Evolutionary conservation across 2,329 filamentous ascomycete species (phyloP).

Genomic region (Fusarium setosum): DNA sequence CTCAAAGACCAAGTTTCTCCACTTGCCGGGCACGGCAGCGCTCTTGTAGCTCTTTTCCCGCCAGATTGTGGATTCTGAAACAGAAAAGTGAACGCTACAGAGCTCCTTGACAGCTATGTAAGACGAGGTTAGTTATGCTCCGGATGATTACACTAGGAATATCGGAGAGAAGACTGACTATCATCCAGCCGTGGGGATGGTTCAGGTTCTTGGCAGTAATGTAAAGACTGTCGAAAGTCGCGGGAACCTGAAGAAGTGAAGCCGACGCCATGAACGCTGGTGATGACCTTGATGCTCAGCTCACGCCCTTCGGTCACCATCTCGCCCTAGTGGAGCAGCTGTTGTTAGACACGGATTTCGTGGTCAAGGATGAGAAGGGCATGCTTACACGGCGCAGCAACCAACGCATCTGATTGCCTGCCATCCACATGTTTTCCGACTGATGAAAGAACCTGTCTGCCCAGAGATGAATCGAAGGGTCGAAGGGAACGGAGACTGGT

Average conservation of each 20-base stretch:
- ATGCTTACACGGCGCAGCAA: not conserved
- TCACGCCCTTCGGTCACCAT: not conserved
- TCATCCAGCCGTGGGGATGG: not conserved
- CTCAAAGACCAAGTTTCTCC: not conserved
- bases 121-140: not conserved
- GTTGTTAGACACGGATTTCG: not conserved
- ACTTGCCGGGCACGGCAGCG: not conserved
- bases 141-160: too few species aligned
- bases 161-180: not conserved
- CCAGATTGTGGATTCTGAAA: not conserved
- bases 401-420: not conserved
- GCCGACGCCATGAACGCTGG: not conserved
- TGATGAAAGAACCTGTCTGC: not conserved
- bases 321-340: not conserved
- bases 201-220: not conserved
- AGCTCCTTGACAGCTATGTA: not conserved
- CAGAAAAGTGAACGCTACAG: not conserved
- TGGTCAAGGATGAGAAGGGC: not conserved
- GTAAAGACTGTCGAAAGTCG: not conserved
- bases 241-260: not conserved
- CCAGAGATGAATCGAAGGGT: not conserved
- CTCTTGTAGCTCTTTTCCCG: not conserved
- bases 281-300: not conserved
- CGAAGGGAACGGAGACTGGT: not conserved
- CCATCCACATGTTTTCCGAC: not conserved